Percentiles rank a stretch among this genome's conserved stretches.
These are phyloP conservation scores for Schwanniomyces polymorphus DNA, from an alignment of 805 yeast species.

Conservation along the genomic window DNA sequence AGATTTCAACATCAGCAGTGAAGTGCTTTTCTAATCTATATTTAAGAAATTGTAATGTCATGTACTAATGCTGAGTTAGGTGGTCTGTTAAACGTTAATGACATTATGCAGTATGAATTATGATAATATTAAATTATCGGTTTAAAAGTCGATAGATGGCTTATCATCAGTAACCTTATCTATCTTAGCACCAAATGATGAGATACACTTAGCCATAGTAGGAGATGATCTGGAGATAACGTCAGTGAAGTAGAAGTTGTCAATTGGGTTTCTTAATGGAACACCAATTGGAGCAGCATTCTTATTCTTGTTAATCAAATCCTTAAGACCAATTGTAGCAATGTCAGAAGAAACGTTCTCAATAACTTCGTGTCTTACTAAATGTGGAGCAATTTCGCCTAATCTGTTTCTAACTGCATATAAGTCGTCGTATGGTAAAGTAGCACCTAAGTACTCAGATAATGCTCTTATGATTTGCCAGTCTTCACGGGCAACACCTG, in stretches of 20 bases:
- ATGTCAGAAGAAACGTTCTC: slow-evolving; percentile 65
- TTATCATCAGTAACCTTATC: slow-evolving; percentile 55
- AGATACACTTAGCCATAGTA: slow-evolving; percentile 86
- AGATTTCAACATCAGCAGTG: neutral
- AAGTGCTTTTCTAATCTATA: neutral
- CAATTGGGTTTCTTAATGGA: slow-evolving; percentile 67
- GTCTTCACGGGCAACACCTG: slow-evolving; percentile 89
- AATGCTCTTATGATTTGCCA: slow-evolving; percentile 86
- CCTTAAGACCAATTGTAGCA: slow-evolving; percentile 56
- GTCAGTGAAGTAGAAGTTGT: slow-evolving; percentile 85
- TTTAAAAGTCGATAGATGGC: slow-evolving; percentile 38
- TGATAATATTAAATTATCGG: neutral
- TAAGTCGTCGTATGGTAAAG: slow-evolving; percentile 75
- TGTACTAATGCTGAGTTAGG: neutral
- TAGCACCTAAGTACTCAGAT: slow-evolving; percentile 69
- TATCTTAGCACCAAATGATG: slow-evolving; percentile 65
- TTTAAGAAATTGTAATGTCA: neutral
- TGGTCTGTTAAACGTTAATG: slow-evolving; percentile 2
- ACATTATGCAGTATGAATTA: slow-evolving; percentile 6
- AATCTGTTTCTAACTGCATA: slow-evolving; percentile 67
- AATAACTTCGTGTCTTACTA: slow-evolving; percentile 70
- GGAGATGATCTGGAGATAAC: slow-evolving; percentile 84
- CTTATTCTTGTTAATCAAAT: slow-evolving; percentile 38
- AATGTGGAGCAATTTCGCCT: slow-evolving; percentile 77
- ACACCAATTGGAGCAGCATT: slow-evolving; percentile 40